Evolutionary conservation across 768 basidiomycete species (phyloP).

Genomic region (Boletus barrowsii): DNA sequence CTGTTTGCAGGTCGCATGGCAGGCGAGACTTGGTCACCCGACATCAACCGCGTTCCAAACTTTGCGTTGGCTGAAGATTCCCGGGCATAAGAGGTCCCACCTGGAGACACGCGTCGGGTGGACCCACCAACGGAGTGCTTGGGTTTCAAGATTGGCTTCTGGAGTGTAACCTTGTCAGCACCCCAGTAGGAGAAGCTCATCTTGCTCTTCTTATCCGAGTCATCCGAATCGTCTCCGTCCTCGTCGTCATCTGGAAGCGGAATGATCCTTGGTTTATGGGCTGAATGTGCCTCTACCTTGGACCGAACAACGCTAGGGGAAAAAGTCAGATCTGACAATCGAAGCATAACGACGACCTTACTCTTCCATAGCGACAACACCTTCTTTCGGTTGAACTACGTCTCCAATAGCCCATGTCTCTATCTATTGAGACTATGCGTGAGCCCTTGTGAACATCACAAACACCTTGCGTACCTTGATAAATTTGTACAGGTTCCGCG

Average conservation of each 20-base stretch:
- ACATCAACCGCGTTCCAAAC: slow-evolving; percentile 81
- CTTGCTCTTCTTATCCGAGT: slow-evolving; percentile 86
- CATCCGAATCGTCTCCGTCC: slow-evolving; percentile 67
- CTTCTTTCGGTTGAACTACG: slow-evolving; percentile 70
- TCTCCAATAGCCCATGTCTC: slow-evolving; percentile 86
- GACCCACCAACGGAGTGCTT: slow-evolving; percentile 34
- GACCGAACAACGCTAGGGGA: slow-evolving; percentile 63
- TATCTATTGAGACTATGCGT: slow-evolving; percentile 48
- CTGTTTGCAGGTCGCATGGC: slow-evolving; percentile 60
- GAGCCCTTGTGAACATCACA: not conserved
- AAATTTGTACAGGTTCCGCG: slow-evolving; percentile 92
- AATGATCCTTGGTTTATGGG: slow-evolving; percentile 62
- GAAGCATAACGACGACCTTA: slow-evolving; percentile 39
- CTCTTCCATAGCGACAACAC: slow-evolving; percentile 90
- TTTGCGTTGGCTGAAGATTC: slow-evolving; percentile 91
- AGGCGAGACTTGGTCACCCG: slow-evolving; percentile 47
- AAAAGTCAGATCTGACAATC: slow-evolving; percentile 4
- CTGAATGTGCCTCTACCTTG: slow-evolving; percentile 54
- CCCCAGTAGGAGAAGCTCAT: slow-evolving; percentile 96
- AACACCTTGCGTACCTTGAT: slow-evolving; percentile 58
- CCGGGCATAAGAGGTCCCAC: slow-evolving; percentile 58
- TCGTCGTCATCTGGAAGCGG: slow-evolving; percentile 66
- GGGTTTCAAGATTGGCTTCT: slow-evolving; percentile 66
- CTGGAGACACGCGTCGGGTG: slow-evolving; percentile 40
- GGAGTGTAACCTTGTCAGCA: slow-evolving; percentile 85